Evolutionary conservation across 805 yeast genomes (phyloP).

Genomic region (Candida xiaguanensis): DNA sequence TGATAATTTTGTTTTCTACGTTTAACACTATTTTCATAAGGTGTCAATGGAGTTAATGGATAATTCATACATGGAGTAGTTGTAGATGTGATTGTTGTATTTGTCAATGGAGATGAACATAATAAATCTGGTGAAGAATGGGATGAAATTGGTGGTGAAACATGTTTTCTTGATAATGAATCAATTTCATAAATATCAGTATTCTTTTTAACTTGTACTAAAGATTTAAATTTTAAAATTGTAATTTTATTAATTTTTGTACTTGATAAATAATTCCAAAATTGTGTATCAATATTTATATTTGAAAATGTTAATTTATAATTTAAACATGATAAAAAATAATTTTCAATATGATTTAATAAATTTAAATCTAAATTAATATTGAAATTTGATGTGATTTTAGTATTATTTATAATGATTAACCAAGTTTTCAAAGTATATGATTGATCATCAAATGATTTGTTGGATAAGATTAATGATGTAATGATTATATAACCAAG

Average conservation of each 20-base stretch:
- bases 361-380: constrained; percentile 19
- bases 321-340: constrained; percentile 23
- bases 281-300: constrained; percentile 16
- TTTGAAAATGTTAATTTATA: constrained; percentile 24
- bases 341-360: constrained; percentile 25
- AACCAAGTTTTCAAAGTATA: constrained; percentile 52
- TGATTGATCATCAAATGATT: constrained; percentile 46
- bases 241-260: constrained; percentile 9
- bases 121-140: constrained; percentile 3
- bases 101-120: constrained; percentile 7
- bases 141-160: constrained; percentile 6
- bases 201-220: constrained; percentile 8
- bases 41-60: constrained; percentile 23
- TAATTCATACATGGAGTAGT: constrained; percentile 9
- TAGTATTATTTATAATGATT: constrained; percentile 17
- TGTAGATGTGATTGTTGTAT: constrained; percentile 3
- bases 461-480: constrained; percentile 32
- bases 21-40: constrained; percentile 9
- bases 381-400: constrained; percentile 6
- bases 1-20: constrained; percentile 1
- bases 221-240: constrained; percentile 10
- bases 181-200: background rate
- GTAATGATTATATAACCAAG: constrained; percentile 20
- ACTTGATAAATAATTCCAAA: constrained; percentile 19
- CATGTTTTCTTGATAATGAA: too few relatives aligned